These are phyloP conservation scores for Fusarium pseudocircinatum DNA, from an alignment of 2,329 filamentous ascomycete genomes.

Conservation along the genomic window DNA sequence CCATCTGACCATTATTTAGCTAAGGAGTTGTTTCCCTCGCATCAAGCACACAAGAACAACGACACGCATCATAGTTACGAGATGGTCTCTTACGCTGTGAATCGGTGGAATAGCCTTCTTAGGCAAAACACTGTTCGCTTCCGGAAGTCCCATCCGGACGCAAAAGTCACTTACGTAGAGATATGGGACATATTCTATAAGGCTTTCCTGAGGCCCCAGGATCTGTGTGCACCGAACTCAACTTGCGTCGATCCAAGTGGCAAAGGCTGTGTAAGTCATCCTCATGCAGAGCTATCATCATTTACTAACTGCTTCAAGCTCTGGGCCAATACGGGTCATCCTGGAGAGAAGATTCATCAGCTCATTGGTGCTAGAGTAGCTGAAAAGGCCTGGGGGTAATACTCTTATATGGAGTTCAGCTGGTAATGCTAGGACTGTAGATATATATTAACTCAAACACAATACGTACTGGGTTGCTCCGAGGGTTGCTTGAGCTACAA, in stretches of 20 bases:
- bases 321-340: background rate
- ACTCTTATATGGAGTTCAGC: fast-evolving
- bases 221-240: background rate
- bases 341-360: background rate
- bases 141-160: background rate
- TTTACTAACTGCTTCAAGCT: background rate
- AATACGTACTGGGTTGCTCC: no score
- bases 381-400: background rate
- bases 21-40: background rate
- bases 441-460: background rate
- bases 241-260: background rate
- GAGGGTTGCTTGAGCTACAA: no score
- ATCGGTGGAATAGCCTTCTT: background rate
- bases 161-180: background rate
- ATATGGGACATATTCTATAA: constrained; percentile 9
- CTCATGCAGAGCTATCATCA: fast-evolving
- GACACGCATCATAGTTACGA: background rate
- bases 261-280: background rate
- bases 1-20: background rate
- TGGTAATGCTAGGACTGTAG: no score
- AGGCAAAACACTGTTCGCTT: background rate
- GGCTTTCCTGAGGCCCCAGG: background rate
- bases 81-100: background rate
- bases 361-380: background rate
- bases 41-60: background rate